A percentile compares a stretch with the other conserved stretches of the same genome.
Conservation (phyloP, 2,329 filamentous ascomycete species). For the Trichoderma sp. region DNA sequence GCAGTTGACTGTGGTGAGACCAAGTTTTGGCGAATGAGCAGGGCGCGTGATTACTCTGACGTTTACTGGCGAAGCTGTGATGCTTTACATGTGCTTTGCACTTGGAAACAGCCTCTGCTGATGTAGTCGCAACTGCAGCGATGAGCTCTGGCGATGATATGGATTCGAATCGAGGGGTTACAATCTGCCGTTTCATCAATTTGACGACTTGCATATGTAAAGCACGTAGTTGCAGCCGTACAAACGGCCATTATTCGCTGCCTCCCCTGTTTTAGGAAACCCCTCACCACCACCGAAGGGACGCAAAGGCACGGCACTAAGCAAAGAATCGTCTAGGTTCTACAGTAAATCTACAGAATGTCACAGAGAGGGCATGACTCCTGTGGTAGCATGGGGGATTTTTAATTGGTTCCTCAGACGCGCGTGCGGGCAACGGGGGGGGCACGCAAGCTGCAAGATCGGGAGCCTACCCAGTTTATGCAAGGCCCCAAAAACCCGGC, state of each 20-base stretch:
- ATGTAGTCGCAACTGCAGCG: background rate
- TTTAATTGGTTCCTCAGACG: background rate
- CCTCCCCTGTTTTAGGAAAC: background rate
- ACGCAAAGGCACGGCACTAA: background rate
- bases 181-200: background rate
- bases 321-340: background rate
- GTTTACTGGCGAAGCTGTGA: background rate
- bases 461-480: background rate
- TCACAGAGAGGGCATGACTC: background rate
- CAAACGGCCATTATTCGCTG: background rate
- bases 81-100: background rate
- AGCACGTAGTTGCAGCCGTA: background rate
- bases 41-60: conserved; percentile 5
- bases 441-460: conserved; percentile 5
- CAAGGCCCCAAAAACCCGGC: background rate
- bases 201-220: conserved; percentile 4
- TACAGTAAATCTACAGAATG: background rate
- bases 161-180: background rate
- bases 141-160: background rate
- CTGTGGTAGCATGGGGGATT: background rate
- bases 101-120: background rate
- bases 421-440: background rate
- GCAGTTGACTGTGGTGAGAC: background rate
- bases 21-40: background rate
- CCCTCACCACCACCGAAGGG: background rate